Base-by-base conservation (phyloP, 2,329 filamentous ascomycete genomes). In the Colletotrichum magnum region DNA sequence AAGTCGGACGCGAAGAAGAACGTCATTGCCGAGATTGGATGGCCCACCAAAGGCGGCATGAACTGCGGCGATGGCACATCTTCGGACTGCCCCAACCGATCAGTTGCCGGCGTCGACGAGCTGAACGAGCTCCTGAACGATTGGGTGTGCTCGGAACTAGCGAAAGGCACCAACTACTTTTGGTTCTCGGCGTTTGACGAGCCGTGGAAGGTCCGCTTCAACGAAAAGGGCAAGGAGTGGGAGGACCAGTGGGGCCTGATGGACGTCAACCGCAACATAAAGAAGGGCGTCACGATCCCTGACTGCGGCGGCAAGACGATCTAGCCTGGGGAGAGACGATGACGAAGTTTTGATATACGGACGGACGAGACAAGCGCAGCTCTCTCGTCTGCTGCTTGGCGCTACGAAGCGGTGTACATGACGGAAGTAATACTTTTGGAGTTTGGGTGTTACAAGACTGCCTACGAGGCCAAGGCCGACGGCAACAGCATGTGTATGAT, bases 101-200 rank as follows among this genome's bases (percentile, higher is more conserved):
- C 92, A 2, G 91, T 97, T 2, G 95, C 95, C 0, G 92, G 94
- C 24, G 86, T 98, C 52, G 83, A 89, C 18, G 89, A 94, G 78
- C 85, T 98, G 84, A 98, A 98, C 77, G 85, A 84, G n/a, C 94
- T 98, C 75, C 91, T 98, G 89, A 84, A 90, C 2, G 89, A 90
- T 72, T 98, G 93, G 92, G 90, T 98, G 0, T 98, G 95, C 79
- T 86, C 89, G 59, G 90, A 93, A 12, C 81, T 98, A 71, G 84
- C 83, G 26, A 97, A 97, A 75, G 92, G 91, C 53, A 98, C 94
- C 2, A 90, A 97, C 73, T 98, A 97, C 79, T 98, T 98, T 78
- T 98, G 95, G 95, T 98, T 98, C 79, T 93, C 95, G 77, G 94
- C 94, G 10, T 98, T 98, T 78, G 95, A 98, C 78, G 95, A 98